Evolutionary conservation across 2,329 filamentous ascomycete species (phyloP).

Genomic region (Ceratocystis alfenasii): DNA sequence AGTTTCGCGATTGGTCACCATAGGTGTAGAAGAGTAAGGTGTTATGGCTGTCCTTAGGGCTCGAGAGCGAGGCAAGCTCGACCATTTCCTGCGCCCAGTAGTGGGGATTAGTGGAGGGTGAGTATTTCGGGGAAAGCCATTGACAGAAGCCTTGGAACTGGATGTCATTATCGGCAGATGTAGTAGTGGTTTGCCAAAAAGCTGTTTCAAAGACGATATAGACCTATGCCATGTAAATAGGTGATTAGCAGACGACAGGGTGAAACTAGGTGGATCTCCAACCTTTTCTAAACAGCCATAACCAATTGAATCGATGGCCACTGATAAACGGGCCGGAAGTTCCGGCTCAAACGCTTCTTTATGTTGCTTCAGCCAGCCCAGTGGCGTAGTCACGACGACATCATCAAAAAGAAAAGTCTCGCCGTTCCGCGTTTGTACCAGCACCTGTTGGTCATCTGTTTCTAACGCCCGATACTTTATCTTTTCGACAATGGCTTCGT

Average conservation of each 20-base stretch:
- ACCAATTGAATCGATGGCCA: slow-evolving; percentile 52
- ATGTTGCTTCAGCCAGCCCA: slow-evolving; percentile 57
- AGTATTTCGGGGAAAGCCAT: slow-evolving; percentile 62
- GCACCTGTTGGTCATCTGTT: not conserved
- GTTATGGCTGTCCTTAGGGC: slow-evolving; percentile 48
- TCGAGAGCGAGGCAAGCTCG: slow-evolving; percentile 58
- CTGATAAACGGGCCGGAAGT: slow-evolving; percentile 44
- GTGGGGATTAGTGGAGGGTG: slow-evolving; percentile 45
- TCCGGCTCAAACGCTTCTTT: slow-evolving; percentile 46
- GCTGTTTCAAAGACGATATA: slow-evolving; percentile 60
- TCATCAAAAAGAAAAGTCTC: slow-evolving; percentile 47
- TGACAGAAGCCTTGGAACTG: slow-evolving; percentile 55
- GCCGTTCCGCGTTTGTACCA: slow-evolving; percentile 4
- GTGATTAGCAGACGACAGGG: not conserved
- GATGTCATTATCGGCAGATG: slow-evolving; percentile 28
- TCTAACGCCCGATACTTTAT: slow-evolving; percentile 6
- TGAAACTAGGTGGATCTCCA: slow-evolving; percentile 15
- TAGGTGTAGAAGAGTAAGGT: slow-evolving; percentile 77
- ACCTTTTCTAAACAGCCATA: slow-evolving; percentile 64
- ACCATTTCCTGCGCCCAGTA: slow-evolving; percentile 66
- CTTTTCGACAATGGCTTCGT: slow-evolving; percentile 15
- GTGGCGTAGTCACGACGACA: slow-evolving; percentile 53
- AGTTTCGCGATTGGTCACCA: slow-evolving; percentile 46
- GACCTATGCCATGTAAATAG: slow-evolving; percentile 29
- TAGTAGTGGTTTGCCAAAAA: slow-evolving; percentile 50